Base-by-base conservation (phyloP, 2,329 filamentous ascomycete species). In the Nectriaceae sp. region DNA sequence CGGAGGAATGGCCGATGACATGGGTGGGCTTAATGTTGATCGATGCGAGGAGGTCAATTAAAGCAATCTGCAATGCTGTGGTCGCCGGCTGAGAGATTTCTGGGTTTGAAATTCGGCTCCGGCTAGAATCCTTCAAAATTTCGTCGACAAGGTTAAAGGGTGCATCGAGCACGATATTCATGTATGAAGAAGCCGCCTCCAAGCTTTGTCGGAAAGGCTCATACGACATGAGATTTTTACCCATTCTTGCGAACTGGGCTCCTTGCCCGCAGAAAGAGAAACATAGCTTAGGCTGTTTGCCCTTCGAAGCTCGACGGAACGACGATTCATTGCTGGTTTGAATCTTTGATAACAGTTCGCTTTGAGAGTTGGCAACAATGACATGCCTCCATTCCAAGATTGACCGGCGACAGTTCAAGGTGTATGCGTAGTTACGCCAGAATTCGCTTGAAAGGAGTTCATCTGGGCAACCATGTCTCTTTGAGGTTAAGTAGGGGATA, bases 251-350 rank as follows among this genome's bases (percentile, higher is more conserved):
- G 66, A 70, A 74, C 42, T 75, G 72, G 1, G 72, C 61, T 3
- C 74, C 73, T 51, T 76, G 74, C 0, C 74, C 74, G 29, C 68
- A 70, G 49, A 76, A 76, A 11, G 74, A 40, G 49, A 76, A 76
- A 40, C 67, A 70, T 24, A 75, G 45, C 5, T 56, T 66, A 3
- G 65, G 63, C 6, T 56, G 40, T 13, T 58, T 65, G 5, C 61
- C 61, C 4, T 53, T 55, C 2, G 59, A 54, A 1, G 62, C 60
- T 13, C 65, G 66, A 21, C 44, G 46, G 21, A 63, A 44, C 2
- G 44, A n/a, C 4, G 44, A 38, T 2, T 59, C 49, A 15, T 61
- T 54, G 11, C 56, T 26, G 11, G 20, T 40, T 11, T 54, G 38
- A 24, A 73, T 55, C 21, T 69, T 64, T 2, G 39, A 31, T 8